These are phyloP conservation scores for Closterium sp. DNA, from an alignment of 139 green algal genomes.

Conservation along the genomic window DNA sequence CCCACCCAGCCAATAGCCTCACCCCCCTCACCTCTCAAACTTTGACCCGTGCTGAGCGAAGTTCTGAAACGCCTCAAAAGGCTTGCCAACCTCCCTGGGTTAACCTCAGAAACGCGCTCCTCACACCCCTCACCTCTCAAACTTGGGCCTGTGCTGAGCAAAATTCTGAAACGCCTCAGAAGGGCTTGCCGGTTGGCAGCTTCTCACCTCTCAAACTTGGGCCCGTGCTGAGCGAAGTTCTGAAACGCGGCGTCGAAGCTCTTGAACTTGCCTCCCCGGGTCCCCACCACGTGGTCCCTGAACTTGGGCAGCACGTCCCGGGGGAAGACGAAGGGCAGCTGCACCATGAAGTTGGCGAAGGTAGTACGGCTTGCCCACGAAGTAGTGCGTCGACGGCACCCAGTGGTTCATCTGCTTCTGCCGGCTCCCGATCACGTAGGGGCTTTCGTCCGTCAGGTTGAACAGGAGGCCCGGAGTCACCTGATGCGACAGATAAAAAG, in stretches of 20 bases:
- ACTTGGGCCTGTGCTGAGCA: too few relatives aligned
- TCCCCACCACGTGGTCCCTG: neutral
- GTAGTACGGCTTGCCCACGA: neutral
- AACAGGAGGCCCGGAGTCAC: too few relatives aligned
- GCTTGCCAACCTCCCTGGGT: too few relatives aligned
- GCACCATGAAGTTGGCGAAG: neutral
- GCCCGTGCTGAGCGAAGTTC: neutral
- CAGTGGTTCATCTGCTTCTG: constrained; percentile 8
- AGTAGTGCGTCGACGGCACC: neutral
- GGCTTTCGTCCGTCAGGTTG: neutral
- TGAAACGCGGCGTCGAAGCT: neutral
- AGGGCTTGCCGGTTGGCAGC: too few relatives aligned
- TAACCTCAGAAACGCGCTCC: too few relatives aligned
- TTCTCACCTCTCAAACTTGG: neutral
- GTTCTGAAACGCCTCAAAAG: too few relatives aligned
- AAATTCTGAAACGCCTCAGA: too few relatives aligned
- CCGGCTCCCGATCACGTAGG: neutral
- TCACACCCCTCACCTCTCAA: too few relatives aligned
- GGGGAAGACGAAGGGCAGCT: neutral
- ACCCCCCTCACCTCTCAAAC: too few relatives aligned
- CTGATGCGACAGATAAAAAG: too few relatives aligned
- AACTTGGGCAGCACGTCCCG: neutral
- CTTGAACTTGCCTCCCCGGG: neutral
- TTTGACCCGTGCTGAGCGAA: too few relatives aligned
- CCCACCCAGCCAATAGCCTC: too few relatives aligned